Conservation (phyloP, 78 protist species). For the Emiliania huxleyi region DNA sequence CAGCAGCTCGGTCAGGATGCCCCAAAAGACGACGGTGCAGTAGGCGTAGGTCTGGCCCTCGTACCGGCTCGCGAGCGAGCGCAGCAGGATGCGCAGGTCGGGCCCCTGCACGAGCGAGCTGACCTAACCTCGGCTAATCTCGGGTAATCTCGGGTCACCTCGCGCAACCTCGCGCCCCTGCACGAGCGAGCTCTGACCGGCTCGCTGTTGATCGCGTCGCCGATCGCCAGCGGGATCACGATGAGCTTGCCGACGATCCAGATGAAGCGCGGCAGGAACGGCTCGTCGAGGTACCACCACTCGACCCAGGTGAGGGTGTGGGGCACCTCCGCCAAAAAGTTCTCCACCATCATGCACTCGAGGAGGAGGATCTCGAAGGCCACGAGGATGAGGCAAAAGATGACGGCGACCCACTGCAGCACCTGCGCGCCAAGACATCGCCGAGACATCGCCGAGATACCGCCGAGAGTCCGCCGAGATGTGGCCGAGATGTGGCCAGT, state of each 20-base stretch:
- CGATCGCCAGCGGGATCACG: not conserved
- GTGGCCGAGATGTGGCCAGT: no score
- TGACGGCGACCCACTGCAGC: not conserved
- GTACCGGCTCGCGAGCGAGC: not conserved
- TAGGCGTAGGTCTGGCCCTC: not conserved
- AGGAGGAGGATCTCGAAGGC: not conserved
- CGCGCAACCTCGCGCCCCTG: no score
- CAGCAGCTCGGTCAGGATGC: not conserved
- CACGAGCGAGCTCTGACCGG: no score
- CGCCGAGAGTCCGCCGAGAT: no score
- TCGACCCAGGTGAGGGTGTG: not conserved
- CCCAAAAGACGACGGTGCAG: not conserved
- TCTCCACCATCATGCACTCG: not conserved
- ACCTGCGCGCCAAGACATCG: not conserved
- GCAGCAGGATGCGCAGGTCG: not conserved
- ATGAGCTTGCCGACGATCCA: not conserved
- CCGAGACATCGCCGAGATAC: no score
- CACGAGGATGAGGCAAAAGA: not conserved
- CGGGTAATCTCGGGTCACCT: no score
- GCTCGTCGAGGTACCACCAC: not conserved
- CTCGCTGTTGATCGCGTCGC: not conserved
- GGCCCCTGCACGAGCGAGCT: not conserved
- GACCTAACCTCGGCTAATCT: no score
- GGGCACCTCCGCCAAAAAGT: not conserved
- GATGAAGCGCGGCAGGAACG: not conserved